Percentiles rank a stretch among this genome's conserved stretches.
Conservation (phyloP, 805 yeast genomes). For the Jamesozyma spencerorum region DNA sequence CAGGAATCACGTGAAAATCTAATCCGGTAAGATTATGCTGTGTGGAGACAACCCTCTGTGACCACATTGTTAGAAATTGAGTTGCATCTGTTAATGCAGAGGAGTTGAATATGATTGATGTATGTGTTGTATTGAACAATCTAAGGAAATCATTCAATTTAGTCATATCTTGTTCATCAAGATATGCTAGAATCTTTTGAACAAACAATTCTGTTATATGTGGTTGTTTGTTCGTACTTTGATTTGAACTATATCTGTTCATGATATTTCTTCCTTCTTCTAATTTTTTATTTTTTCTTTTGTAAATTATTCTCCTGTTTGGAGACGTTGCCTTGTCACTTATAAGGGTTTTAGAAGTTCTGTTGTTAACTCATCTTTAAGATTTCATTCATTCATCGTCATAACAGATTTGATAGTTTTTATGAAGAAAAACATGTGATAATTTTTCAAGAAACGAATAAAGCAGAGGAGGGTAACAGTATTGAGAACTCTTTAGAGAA, state of each 20-base stretch:
- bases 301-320: neutral
- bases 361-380: too few relatives aligned
- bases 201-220: conserved; percentile 26
- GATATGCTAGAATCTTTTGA: conserved; percentile 28
- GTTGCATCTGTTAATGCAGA: conserved; percentile 24
- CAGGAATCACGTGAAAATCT: conserved; percentile 62
- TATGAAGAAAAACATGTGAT: too few relatives aligned
- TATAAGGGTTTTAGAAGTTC: too few relatives aligned
- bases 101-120: conserved; percentile 27
- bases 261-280: too few relatives aligned
- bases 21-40: conserved; percentile 55
- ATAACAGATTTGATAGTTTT: too few relatives aligned
- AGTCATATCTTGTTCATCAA: conserved; percentile 28
- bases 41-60: conserved; percentile 32
- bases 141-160: conserved; percentile 23
- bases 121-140: conserved; percentile 16
- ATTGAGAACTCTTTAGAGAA: too few relatives aligned
- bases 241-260: conserved; percentile 4
- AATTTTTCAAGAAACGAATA: too few relatives aligned
- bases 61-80: conserved; percentile 27
- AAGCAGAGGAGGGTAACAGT: too few relatives aligned
- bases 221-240: conserved; percentile 10
- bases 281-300: conserved; percentile 1
- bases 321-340: too few relatives aligned
- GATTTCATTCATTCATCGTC: too few relatives aligned